Evolutionary conservation across 176 grass and related monocot species (phyloP), one percentile per base, ranked within the genome.

Genomic region (Paspalum vaginatum): DNA sequence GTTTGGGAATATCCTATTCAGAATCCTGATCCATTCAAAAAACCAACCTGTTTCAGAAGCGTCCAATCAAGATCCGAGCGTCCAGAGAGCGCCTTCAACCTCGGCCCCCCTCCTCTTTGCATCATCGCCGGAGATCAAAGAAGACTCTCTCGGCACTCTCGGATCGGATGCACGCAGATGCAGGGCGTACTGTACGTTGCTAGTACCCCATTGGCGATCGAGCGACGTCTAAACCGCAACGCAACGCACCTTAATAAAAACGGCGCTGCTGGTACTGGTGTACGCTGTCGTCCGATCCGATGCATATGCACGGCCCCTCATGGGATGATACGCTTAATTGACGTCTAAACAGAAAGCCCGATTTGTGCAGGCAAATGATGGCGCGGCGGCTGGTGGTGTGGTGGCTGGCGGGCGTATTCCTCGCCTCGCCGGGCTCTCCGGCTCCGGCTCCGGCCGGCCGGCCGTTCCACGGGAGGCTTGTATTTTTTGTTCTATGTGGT

Each of bases 381-480:
- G 32, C 9, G 41, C 25, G 32, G 4, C 5, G 80, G 32, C 70
- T 53, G 24, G 24, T 79, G 47, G 67, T 41, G 67, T 59, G 67
- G 81, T 10, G 27, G 72, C 60, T 3, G 56, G 79, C n/a, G 38
- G 45, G 68, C 43, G 32, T 60, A 21, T n/a, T 37, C 40, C 14
- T n/a, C n/a, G 5, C 40, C 40, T 42, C 5, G 15, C 7, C 25
- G 40, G 68, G 45, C 45, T 47, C 13, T 6, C 54, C 20, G n/a
- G n/a, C n/a, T n/a, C 55, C n/a, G n/a, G 9, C 55, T 22, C 20
- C 60, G 42, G 42, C 32, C 32, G 32, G 12, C 24, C 58, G 66
- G 67, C 76, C 76, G 69, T 75, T 88, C 76, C 63, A 81, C 24
- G 87, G 82, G 72, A 63, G 41, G 63, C 76, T 83, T 82, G 87